Evolutionary conservation across 768 basidiomycete genomes (phyloP), one percentile per base, ranked within the genome.

Genomic region (Amanita fuliginea): DNA sequence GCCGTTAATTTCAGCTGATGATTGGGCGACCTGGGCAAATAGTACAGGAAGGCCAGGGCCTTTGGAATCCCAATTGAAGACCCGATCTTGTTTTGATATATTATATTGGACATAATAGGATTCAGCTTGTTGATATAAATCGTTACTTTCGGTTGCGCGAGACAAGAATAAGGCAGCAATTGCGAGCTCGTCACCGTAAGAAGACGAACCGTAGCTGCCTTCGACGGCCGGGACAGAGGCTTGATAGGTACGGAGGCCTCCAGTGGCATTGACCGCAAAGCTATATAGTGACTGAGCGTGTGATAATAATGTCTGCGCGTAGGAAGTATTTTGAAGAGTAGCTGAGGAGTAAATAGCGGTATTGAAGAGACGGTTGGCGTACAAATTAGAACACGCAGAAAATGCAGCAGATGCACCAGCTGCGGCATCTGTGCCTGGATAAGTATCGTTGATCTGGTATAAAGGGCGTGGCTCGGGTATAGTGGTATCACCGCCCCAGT

Each of bases 41-140:
- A 95, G 65, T 16, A 94, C 76, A 36, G 79, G 75, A 0, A 90
- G 59, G 2, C 82, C 93, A 1, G 89, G 84, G 1, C 76, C 78
- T 62, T 88, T 86, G 3, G 78, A 76, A 60, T 93, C 93, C 93
- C 93, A 97, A 61, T 93, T 93, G 65, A 92, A 86, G 4, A 85
- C 80, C 2, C 69, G 64, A 40, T 80, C 65, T 30, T 73, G 66
- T 1, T 70, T 69, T 2, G 64, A 62, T 0, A 94, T 69, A 19
- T 70, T 62, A 58, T 77, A 86, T 28, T 76, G 65, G 8, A 65
- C 58, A 61, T 81, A 91, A 59, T 77, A 78, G 6, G 66, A 60
- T 59, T 78, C 72, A 1, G 87, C 87, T 51, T 86, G 76, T 18
- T 71, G 59, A 57, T 81, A 89, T 47, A 76, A 68, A 2, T 69